Evolutionary conservation across 495 filamentous ascomycete species (phyloP).

Genomic region (Penicillium paradoxum): DNA sequence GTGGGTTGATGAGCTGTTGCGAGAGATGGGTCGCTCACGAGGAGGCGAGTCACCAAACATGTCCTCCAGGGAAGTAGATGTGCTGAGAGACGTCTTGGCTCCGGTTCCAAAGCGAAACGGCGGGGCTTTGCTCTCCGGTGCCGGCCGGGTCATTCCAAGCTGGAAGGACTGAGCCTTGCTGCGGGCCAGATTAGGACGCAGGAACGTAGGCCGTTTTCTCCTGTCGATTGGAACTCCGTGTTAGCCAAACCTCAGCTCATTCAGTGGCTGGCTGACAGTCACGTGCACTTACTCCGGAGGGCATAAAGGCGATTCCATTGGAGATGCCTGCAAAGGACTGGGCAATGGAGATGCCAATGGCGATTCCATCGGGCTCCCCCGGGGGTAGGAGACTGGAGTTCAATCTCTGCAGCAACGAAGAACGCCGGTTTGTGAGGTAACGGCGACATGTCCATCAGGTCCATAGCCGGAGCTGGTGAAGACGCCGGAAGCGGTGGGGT

Average conservation of each 20-base stretch:
- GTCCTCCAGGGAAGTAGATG: slow-evolving; percentile 65
- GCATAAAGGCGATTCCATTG: slow-evolving; percentile 46
- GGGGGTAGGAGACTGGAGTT: slow-evolving; percentile 64
- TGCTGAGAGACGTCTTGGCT: slow-evolving; percentile 48
- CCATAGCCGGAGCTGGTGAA: slow-evolving; percentile 68
- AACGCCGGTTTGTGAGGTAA: slow-evolving; percentile 83
- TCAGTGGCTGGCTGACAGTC: background rate
- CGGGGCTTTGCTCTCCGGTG: slow-evolving; percentile 58
- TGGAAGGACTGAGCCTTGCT: slow-evolving; percentile 44
- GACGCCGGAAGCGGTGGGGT: slow-evolving; percentile 82
- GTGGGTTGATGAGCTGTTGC: slow-evolving; percentile 29
- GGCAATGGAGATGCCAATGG: slow-evolving; percentile 33
- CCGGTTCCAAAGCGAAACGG: slow-evolving; percentile 69
- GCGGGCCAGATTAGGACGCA: slow-evolving; percentile 38
- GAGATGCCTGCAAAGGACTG: slow-evolving; percentile 46
- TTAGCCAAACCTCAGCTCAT: background rate
- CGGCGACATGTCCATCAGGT: slow-evolving; percentile 92
- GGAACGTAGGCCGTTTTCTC: slow-evolving; percentile 37
- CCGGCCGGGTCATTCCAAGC: slow-evolving; percentile 29
- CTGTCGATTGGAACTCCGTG: slow-evolving; percentile 13
- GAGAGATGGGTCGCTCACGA: slow-evolving; percentile 48
- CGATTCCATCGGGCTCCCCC: slow-evolving; percentile 48
- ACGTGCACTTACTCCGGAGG: slow-evolving; percentile 33
- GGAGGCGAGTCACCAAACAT: slow-evolving; percentile 77
- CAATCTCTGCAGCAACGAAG: slow-evolving; percentile 49